phyloP scores from a whole-genome alignment of 179 eudicot genomes.

The Silene coronaria region DNA sequence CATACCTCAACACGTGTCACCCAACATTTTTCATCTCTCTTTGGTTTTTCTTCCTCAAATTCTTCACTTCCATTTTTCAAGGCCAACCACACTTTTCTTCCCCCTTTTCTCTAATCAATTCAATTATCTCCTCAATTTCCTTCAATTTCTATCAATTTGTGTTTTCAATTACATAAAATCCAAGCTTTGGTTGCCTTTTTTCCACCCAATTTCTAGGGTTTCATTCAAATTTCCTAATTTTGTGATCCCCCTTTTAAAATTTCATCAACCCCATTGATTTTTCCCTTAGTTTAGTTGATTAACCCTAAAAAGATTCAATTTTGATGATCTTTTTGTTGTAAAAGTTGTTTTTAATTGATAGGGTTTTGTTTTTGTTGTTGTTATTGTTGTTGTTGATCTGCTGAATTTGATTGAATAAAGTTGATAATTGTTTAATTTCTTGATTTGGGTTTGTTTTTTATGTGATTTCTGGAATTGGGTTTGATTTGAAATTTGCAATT shows the following conservation, averaged over 20 bases:
- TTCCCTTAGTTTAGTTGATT: neutral
- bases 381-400: neutral
- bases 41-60: neutral
- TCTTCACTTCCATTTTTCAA: conserved; percentile 17
- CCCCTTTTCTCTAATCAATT: neutral
- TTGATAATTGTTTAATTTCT: neutral
- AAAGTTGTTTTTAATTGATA: conserved; percentile 5
- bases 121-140: neutral
- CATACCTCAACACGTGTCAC: neutral
- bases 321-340: neutral
- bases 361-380: neutral
- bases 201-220: conserved; percentile 21
- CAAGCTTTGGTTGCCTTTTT: neutral
- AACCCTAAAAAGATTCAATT: neutral
- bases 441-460: conserved; percentile 3
- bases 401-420: neutral
- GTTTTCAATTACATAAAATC: neutral
- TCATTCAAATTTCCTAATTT: conserved; percentile 1
- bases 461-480: neutral
- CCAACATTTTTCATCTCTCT: neutral
- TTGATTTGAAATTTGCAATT: neutral
- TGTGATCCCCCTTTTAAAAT: neutral
- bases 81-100: conserved; percentile 21
- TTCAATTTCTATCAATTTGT: neutral
- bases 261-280: conserved; percentile 4